These are phyloP conservation scores for Ophiostoma montium DNA, from an alignment of 2,329 filamentous ascomycete species.

Conservation along the genomic window DNA sequence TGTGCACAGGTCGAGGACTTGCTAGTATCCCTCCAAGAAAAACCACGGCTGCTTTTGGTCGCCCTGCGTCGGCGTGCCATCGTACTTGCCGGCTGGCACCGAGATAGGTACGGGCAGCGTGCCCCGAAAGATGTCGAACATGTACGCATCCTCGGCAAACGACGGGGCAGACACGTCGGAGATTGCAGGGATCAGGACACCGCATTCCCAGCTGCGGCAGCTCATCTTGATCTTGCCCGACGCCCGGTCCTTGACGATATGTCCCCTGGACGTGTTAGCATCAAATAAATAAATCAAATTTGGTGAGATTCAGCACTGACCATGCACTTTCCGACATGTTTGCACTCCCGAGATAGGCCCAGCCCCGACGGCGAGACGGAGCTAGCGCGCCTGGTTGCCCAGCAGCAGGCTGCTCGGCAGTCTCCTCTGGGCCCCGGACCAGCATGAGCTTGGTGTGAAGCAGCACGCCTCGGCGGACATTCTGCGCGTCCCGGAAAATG, in stretches of 20 bases:
- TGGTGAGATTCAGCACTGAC: conserved; percentile 33
- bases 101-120: conserved; percentile 50
- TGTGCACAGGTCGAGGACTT: background rate
- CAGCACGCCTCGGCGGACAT: conserved; percentile 54
- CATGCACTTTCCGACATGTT: conserved; percentile 92
- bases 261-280: conserved; percentile 44
- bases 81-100: conserved; percentile 40
- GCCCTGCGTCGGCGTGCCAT: conserved; percentile 9
- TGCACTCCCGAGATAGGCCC: conserved; percentile 79
- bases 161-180: background rate
- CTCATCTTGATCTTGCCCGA: conserved; percentile 60
- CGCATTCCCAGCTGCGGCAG: conserved; percentile 92
- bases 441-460: conserved; percentile 76
- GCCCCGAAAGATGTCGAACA: conserved; percentile 35
- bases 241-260: conserved; percentile 52
- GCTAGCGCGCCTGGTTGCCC: too few relatives aligned
- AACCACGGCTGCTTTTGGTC: conserved; percentile 27
- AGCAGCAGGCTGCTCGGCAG: background rate
- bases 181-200: conserved; percentile 56
- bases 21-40: conserved; percentile 14
- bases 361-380: conserved; percentile 29
- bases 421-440: conserved; percentile 18
- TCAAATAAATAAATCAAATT: background rate
- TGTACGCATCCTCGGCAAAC: background rate
- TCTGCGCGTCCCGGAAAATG: conserved; percentile 63